phyloP scores from a whole-genome alignment of 495 filamentous ascomycete genomes.

The Thermothielavioides terrestris region DNA sequence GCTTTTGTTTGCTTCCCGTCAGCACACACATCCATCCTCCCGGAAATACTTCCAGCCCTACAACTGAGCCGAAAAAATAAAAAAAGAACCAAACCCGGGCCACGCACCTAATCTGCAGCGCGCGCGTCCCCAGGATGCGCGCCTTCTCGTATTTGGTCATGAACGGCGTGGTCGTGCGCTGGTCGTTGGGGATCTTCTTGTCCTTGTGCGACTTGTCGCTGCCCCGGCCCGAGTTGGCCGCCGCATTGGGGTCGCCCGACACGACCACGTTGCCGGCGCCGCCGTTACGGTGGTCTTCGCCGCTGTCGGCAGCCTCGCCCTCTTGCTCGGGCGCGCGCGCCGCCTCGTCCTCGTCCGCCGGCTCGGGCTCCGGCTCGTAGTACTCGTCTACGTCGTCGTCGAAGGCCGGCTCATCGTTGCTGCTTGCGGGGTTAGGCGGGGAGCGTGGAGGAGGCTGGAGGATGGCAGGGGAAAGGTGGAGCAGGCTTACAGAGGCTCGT shows the following conservation, averaged over 20 bases:
- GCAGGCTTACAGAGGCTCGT: conserved; percentile 30
- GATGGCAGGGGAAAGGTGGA: conserved; percentile 6
- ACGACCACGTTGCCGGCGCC: conserved; percentile 53
- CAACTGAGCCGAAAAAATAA: neutral
- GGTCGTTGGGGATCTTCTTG: conserved; percentile 83
- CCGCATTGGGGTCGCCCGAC: conserved; percentile 61
- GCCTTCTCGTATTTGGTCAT: conserved; percentile 99
- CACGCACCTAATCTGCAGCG: conserved; percentile 89
- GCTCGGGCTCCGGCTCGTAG: conserved; percentile 54
- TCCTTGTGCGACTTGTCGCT: conserved; percentile 56
- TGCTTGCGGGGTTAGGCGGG: neutral
- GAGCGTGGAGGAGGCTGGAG: conserved; percentile 5
- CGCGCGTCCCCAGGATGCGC: conserved; percentile 83
- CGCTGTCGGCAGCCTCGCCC: no score
- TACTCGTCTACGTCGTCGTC: conserved; percentile 49
- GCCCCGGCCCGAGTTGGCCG: conserved; percentile 43
- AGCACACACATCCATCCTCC: neutral
- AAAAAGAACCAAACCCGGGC: no score
- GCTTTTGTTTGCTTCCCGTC: conserved; percentile 42
- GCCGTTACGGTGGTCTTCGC: no score
- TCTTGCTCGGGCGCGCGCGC: conserved; percentile 37
- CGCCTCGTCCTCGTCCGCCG: conserved; percentile 50
- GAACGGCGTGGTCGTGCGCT: conserved; percentile 90
- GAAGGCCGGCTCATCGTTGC: conserved; percentile 47
- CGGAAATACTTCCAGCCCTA: neutral